phyloP scores from a whole-genome alignment of 257 asterid species.

The Cruciata laevipes region DNA sequence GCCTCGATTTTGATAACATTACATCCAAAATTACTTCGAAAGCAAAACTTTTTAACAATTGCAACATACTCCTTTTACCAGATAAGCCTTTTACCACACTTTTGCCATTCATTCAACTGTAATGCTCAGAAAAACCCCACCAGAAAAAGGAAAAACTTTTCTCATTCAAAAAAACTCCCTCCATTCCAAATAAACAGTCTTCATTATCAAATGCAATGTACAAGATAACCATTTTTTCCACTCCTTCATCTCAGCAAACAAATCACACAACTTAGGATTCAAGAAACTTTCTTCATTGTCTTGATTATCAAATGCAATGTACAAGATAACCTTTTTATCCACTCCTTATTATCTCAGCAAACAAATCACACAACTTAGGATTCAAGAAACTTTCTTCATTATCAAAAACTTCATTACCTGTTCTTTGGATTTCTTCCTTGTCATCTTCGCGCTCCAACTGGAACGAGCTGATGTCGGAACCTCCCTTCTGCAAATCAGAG shows the following conservation, averaged over 20 bases:
- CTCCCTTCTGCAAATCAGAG: background rate
- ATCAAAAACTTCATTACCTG: constrained; percentile 3
- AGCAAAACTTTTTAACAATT: background rate
- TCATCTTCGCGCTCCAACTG: background rate
- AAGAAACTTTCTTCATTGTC: too few relatives aligned
- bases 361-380: too few relatives aligned
- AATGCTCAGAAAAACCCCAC: background rate
- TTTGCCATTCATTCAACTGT: background rate
- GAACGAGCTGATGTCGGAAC: background rate
- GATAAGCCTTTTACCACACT: background rate
- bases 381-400: background rate
- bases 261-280: too few relatives aligned
- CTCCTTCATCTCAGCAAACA: too few relatives aligned
- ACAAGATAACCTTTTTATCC: too few relatives aligned
- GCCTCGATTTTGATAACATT: too few relatives aligned
- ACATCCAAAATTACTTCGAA: too few relatives aligned
- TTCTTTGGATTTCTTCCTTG: constrained; percentile 9
- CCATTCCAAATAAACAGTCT: background rate
- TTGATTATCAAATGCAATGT: too few relatives aligned
- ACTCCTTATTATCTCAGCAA: too few relatives aligned
- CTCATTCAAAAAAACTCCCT: background rate
- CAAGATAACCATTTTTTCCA: too few relatives aligned
- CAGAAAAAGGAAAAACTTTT: background rate
- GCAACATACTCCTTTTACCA: background rate
- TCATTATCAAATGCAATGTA: too few relatives aligned